Base-by-base conservation (phyloP, 108 stramenopile genomes). In the Discostella stelligeroides region DNA sequence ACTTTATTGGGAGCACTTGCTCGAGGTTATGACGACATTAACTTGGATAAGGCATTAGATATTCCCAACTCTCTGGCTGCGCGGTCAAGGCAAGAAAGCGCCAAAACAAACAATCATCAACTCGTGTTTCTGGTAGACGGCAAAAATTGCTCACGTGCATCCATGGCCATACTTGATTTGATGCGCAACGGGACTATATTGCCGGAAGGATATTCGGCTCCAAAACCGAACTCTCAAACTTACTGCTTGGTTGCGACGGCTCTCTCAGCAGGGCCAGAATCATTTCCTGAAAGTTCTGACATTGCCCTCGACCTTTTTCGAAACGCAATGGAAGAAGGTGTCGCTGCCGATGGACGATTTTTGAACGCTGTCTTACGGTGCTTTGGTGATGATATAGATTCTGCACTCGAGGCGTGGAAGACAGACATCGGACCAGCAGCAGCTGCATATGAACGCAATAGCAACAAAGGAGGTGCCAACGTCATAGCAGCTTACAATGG, bases 401-500 rank as follows among this genome's bases (percentile, higher is more conserved):
- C 45, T 20, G 92, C 90, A 10, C 51, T 94, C 17, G 48, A 48
- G 15, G 74, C 76, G 12, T 94, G 92, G 92, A 89, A 90, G 66
- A 38, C 47, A 1, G 86, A 79, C 8, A 74, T 89, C 8, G 84
- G 88, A 23, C 50, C 48, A 14, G 86, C 82, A 42, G 87, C 86
- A 72, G 49, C 86, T 14, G 30, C 54, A 4, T 54, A 71, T 43
- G 80, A 81, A 42, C 41, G 30, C 42, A 45, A 47, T 15, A 62
- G 51, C 12, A 60, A 41, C 24, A 75, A 78, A 29, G 69, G 79
- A 6, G 58, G 39, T 12, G 57, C 82, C 40, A 91, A 87, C 61
- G 56, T 94, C 55, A 27, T 86, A 27, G 88, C 90, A n/a, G 88
- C 90, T 15, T 91, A 94, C 69, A 82, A 94, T 75, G 92, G 92